phyloP scores from a whole-genome alignment of 306 rosid species.

The Sicyos baderoa region DNA sequence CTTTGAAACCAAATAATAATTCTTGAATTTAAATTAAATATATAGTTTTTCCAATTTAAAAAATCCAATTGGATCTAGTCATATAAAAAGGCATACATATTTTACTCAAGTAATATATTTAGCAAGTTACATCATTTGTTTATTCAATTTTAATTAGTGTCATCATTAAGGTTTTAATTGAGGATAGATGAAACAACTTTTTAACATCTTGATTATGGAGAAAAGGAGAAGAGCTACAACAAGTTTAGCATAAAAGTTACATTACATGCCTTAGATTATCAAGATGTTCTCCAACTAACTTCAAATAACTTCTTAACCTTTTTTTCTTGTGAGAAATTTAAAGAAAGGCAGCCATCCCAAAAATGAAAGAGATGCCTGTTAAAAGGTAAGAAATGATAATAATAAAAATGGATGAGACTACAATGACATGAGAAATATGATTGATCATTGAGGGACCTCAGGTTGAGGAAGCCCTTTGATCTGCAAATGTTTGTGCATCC shows the following conservation, averaged over 20 bases:
- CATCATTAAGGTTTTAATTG: not conserved
- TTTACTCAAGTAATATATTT: too few relatives aligned
- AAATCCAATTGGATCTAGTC: too few relatives aligned
- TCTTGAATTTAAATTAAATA: too few relatives aligned
- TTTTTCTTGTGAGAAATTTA: not conserved
- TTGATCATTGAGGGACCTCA: slow-evolving; percentile 25
- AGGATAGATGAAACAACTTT: not conserved
- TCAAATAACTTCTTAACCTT: not conserved
- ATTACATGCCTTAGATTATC: slow-evolving; percentile 1
- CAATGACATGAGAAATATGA: not conserved
- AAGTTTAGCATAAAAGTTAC: slow-evolving; percentile 3
- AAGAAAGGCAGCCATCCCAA: not conserved
- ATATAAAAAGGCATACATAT: too few relatives aligned
- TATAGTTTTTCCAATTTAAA: too few relatives aligned
- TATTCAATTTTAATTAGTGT: too few relatives aligned
- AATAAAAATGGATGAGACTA: not conserved
- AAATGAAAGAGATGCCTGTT: slow-evolving; percentile 5
- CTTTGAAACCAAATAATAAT: too few relatives aligned
- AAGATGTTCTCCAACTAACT: not conserved
- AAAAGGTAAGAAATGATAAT: not conserved
- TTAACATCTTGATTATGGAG: not conserved
- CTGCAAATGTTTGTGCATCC: slow-evolving; percentile 94
- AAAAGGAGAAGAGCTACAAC: not conserved
- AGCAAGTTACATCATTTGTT: too few relatives aligned
- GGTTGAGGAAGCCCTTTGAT: slow-evolving; percentile 55